A percentile compares a stretch with the other conserved stretches of the same genome.
Evolutionary conservation across 768 basidiomycete genomes (phyloP).

Genomic region (Amanita muscaria): DNA sequence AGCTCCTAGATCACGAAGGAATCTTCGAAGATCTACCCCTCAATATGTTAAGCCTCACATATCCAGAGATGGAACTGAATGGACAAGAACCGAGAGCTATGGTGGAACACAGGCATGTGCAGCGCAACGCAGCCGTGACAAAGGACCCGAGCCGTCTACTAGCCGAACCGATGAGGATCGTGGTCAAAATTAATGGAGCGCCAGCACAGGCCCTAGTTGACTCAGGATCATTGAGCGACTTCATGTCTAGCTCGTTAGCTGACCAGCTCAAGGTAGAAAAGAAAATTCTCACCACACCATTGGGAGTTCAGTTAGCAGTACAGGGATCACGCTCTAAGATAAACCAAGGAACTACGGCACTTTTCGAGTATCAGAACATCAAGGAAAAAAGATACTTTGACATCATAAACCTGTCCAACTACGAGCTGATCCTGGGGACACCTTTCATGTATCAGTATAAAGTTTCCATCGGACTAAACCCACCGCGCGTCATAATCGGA

Average conservation of each 20-base stretch:
- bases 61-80: too few relatives aligned
- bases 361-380: conserved; percentile 27
- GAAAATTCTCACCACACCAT: conserved; percentile 20
- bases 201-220: conserved; percentile 27
- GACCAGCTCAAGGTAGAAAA: conserved; percentile 25
- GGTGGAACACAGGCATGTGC: too few relatives aligned
- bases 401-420: conserved; percentile 27
- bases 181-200: conserved; percentile 19
- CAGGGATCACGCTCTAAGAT: conserved; percentile 30
- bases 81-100: too few relatives aligned
- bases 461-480: conserved; percentile 21
- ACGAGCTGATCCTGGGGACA: conserved; percentile 31
- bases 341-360: conserved; percentile 16
- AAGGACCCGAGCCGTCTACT: too few relatives aligned
- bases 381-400: conserved; percentile 22
- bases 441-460: conserved; percentile 26
- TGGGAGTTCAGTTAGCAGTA: conserved; percentile 29
- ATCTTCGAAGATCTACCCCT: too few relatives aligned
- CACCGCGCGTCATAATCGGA: conserved; percentile 6
- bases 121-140: too few relatives aligned
- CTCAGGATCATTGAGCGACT: conserved; percentile 29
- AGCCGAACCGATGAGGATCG: too few relatives aligned
- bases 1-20: too few relatives aligned
- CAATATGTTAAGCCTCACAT: too few relatives aligned
- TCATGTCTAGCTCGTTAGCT: conserved; percentile 25